These are phyloP conservation scores for Graphilbum sp. DNA, from an alignment of 2,329 filamentous ascomycete genomes.

Conservation along the genomic window DNA sequence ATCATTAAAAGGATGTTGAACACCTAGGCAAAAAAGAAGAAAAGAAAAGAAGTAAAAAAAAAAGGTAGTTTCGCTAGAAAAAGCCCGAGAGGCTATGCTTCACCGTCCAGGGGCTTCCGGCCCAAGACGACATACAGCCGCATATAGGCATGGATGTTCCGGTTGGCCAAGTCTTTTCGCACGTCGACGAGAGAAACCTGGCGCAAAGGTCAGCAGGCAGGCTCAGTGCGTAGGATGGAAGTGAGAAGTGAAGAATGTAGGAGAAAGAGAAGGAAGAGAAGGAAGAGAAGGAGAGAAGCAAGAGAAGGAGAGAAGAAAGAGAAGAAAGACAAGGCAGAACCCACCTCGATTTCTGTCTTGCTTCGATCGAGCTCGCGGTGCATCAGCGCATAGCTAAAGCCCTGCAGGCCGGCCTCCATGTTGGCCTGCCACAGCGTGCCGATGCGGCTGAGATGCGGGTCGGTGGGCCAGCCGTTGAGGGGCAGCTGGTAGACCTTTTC, in stretches of 20 bases:
- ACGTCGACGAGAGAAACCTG: constrained; percentile 30
- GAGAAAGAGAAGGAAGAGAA: neutral
- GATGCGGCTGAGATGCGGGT: constrained; percentile 14
- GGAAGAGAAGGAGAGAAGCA: neutral
- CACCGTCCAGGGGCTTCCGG: too few relatives aligned
- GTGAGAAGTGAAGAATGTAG: too few relatives aligned
- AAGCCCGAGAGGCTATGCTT: neutral
- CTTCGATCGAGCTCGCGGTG: constrained; percentile 21
- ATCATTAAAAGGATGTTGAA: too few relatives aligned
- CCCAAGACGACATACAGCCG: constrained; percentile 33
- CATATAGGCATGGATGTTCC: constrained; percentile 30
- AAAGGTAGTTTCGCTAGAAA: neutral
- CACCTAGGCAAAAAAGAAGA: too few relatives aligned
- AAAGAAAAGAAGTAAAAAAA: too few relatives aligned
- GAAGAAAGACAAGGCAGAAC: constrained; percentile 5
- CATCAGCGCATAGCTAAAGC: constrained; percentile 15
- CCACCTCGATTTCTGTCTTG: constrained; percentile 31
- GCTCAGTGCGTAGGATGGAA: too few relatives aligned
- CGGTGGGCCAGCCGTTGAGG: constrained; percentile 18
- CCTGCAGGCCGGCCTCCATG: constrained; percentile 15
- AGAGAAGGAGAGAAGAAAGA: neutral
- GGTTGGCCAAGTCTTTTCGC: constrained; percentile 28
- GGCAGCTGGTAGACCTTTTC: constrained; percentile 16
- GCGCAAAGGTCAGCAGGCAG: constrained; percentile 14
- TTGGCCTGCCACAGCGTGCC: constrained; percentile 16